These are phyloP conservation scores for Penicillium egyptiacum DNA, from an alignment of 495 filamentous ascomycete genomes.

Conservation along the genomic window DNA sequence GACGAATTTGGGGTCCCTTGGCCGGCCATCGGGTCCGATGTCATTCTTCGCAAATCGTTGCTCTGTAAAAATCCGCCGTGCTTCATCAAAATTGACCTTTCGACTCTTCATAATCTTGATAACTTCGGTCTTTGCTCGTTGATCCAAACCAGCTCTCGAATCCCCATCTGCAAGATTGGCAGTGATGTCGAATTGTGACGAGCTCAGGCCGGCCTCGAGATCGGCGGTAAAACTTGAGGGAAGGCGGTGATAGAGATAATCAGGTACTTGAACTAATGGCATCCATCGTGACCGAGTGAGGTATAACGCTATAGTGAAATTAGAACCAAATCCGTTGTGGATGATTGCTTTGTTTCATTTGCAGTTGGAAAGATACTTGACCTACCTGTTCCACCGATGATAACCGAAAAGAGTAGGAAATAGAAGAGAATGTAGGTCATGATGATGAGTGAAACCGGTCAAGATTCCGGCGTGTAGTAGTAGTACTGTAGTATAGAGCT, in stretches of 20 bases:
- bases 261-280: constrained; percentile 56
- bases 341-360: not conserved
- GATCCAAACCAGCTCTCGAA: constrained; percentile 74
- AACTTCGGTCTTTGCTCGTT: constrained; percentile 73
- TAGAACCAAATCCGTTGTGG: constrained; percentile 10
- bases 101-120: constrained; percentile 82
- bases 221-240: constrained; percentile 74
- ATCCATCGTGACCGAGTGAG: constrained; percentile 78
- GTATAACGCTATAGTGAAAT: constrained; percentile 60
- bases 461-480: not conserved
- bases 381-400: constrained; percentile 62
- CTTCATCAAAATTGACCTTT: constrained; percentile 83
- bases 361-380: constrained; percentile 3
- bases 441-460: constrained; percentile 29
- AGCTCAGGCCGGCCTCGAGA: constrained; percentile 81
- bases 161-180: constrained; percentile 79
- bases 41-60: constrained; percentile 79
- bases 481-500: constrained; percentile 1
- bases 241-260: constrained; percentile 69
- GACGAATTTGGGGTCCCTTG: constrained; percentile 91
- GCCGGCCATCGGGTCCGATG: constrained; percentile 83
- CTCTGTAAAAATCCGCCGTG: constrained; percentile 78
- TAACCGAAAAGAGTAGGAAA: constrained; percentile 61
- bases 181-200: constrained; percentile 73
- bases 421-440: constrained; percentile 80